Percentiles rank a stretch among this genome's conserved stretches.
These are phyloP conservation scores for Solioccasus polychromus DNA, from an alignment of 768 basidiomycete genomes.

Conservation along the genomic window DNA sequence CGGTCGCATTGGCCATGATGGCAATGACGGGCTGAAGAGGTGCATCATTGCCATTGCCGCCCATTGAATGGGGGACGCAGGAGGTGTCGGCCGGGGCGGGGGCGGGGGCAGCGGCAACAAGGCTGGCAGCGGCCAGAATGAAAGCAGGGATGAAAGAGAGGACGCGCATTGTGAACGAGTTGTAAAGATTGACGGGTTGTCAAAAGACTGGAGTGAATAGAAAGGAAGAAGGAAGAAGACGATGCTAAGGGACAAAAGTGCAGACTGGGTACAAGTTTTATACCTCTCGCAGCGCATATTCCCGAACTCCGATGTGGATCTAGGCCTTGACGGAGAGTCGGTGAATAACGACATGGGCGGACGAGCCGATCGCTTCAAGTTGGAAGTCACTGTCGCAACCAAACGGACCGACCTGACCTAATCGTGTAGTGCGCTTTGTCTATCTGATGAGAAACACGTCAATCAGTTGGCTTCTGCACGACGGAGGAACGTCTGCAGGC, in stretches of 20 bases:
- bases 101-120: conserved; percentile 6
- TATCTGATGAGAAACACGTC: conserved; percentile 10
- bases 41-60: conserved; percentile 6
- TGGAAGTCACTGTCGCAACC: conserved; percentile 33
- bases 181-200: conserved; percentile 11
- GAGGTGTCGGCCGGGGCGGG: neutral
- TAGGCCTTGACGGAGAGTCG: conserved; percentile 2
- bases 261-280: conserved; percentile 10
- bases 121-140: conserved; percentile 5
- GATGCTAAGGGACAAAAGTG: conserved; percentile 1
- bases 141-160: conserved; percentile 16
- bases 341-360: neutral
- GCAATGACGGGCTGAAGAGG: conserved; percentile 10
- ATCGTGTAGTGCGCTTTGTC: neutral
- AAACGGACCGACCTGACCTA: conserved; percentile 13
- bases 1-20: conserved; percentile 13
- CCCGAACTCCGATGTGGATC: neutral
- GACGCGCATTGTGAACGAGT: conserved; percentile 14
- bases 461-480: neutral
- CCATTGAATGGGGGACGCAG: conserved; percentile 1
- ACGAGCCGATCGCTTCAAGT: no score
- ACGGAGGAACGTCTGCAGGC: neutral
- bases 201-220: conserved; percentile 5
- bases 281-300: conserved; percentile 1
- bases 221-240: neutral